phyloP scores from a whole-genome alignment of 805 yeast genomes.

The Ogataea nonfermentans region DNA sequence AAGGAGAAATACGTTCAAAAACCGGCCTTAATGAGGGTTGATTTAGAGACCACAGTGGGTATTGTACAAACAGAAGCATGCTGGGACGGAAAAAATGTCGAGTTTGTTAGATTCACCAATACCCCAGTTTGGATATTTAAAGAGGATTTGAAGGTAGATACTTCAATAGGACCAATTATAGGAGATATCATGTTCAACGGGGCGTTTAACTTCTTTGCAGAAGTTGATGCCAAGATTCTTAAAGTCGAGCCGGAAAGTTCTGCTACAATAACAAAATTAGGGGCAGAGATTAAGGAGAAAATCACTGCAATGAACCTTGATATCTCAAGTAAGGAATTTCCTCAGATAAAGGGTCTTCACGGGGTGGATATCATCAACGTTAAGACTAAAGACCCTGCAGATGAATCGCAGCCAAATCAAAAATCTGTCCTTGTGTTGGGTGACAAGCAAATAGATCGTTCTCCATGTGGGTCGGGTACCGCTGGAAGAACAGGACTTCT shows the following conservation, averaged over 20 bases:
- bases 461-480: conserved; percentile 32
- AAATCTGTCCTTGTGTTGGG: conserved; percentile 26
- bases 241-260: conserved; percentile 23
- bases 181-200: conserved; percentile 32
- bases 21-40: conserved; percentile 23
- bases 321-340: conserved; percentile 23
- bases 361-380: conserved; percentile 23
- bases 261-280: conserved; percentile 17
- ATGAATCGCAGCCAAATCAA: conserved; percentile 19
- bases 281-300: conserved; percentile 21
- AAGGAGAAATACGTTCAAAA: conserved; percentile 17
- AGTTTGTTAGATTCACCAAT: conserved; percentile 25
- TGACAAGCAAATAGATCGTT: conserved; percentile 28
- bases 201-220: conserved; percentile 26
- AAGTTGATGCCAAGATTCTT: conserved; percentile 12
- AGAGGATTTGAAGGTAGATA: conserved; percentile 15
- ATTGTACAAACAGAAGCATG: conserved; percentile 21
- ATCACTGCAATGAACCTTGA: conserved; percentile 13
- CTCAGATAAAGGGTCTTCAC: conserved; percentile 24
- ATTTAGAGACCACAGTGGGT: conserved; percentile 30
- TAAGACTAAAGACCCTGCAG: conserved; percentile 7
- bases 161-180: conserved; percentile 18
- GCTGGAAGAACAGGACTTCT: conserved; percentile 28
- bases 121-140: conserved; percentile 25
- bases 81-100: conserved; percentile 27